phyloP scores from a whole-genome alignment of 176 grass and related monocot genomes.

The Eleusine indica region DNA sequence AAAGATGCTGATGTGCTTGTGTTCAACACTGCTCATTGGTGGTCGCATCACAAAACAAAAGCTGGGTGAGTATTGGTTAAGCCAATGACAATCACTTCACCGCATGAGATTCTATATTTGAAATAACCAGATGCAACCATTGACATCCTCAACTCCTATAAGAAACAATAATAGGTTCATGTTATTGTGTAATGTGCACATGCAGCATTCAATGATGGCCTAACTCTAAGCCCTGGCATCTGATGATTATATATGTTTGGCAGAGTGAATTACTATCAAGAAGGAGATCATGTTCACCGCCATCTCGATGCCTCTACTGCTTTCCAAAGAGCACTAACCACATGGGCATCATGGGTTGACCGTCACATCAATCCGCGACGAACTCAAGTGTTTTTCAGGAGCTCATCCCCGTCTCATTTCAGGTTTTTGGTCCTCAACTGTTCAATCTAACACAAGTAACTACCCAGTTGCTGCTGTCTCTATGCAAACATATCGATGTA shows the following conservation, averaged over 20 bases:
- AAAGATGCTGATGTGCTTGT: slow-evolving; percentile 78
- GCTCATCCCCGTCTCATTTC: slow-evolving; percentile 85
- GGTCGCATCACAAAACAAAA: slow-evolving; percentile 99
- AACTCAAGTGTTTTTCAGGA: slow-evolving; percentile 91
- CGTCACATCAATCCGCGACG: slow-evolving; percentile 48
- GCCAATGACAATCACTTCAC: neutral
- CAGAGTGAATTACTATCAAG: slow-evolving; percentile 94
- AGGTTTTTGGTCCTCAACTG: slow-evolving; percentile 48
- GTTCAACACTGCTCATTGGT: slow-evolving; percentile 98
- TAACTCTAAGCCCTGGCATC: neutral
- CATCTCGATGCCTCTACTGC: slow-evolving; percentile 64
- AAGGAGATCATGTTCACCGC: slow-evolving; percentile 66
- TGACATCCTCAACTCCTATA: slow-evolving; percentile 2
- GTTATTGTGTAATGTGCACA: neutral
- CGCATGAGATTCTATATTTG: neutral
- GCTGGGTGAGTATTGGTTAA: slow-evolving; percentile 59
- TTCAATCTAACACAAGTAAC: neutral
- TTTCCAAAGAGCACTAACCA: slow-evolving; percentile 68
- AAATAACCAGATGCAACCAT: slow-evolving; percentile 14
- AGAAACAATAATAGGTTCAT: neutral
- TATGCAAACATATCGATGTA: slow-evolving; percentile 5
- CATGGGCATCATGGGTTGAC: slow-evolving; percentile 87
- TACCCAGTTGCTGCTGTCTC: slow-evolving; percentile 1
- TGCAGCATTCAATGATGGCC: neutral
- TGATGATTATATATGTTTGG: slow-evolving; percentile 32